A percentile compares a stretch with the other conserved stretches of the same genome.
Conservation (phyloP, 352 stramenopile genomes). For the Pythium sukuiense region DNA sequence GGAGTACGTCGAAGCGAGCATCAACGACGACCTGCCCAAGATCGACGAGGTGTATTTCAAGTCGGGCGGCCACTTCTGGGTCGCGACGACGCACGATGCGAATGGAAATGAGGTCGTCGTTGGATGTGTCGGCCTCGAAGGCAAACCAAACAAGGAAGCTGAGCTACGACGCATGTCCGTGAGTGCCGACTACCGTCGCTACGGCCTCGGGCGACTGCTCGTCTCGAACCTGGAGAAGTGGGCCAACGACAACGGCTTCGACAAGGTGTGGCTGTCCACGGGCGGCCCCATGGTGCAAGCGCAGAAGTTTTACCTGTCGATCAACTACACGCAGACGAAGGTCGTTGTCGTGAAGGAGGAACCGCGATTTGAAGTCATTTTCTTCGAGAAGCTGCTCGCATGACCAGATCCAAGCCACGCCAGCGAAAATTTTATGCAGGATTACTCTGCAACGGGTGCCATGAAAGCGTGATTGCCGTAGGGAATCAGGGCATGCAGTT, state of each 20-base stretch:
- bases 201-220: slow-evolving; percentile 38
- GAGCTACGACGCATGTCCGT: slow-evolving; percentile 52
- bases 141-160: slow-evolving; percentile 23
- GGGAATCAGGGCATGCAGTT: too few species aligned
- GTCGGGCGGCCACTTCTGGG: slow-evolving; percentile 47
- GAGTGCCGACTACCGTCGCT: slow-evolving; percentile 30
- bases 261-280: slow-evolving; percentile 43
- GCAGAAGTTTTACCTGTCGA: slow-evolving; percentile 26
- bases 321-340: slow-evolving; percentile 24
- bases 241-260: slow-evolving; percentile 27
- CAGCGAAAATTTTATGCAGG: too few species aligned
- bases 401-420: too few species aligned
- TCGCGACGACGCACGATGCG: slow-evolving; percentile 31
- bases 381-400: too few species aligned
- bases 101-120: slow-evolving; percentile 19
- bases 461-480: too few species aligned
- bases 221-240: slow-evolving; percentile 42
- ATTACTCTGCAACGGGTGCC: too few species aligned
- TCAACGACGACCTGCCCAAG: slow-evolving; percentile 37
- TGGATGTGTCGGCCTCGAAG: slow-evolving; percentile 34
- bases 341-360: too few species aligned
- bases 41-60: slow-evolving; percentile 40
- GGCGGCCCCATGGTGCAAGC: slow-evolving; percentile 36
- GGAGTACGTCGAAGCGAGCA: slow-evolving; percentile 27
- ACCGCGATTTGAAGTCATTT: too few species aligned